Conservation (phyloP, 495 filamentous ascomycete genomes). For the Lasiosphaeria hispida region DNA sequence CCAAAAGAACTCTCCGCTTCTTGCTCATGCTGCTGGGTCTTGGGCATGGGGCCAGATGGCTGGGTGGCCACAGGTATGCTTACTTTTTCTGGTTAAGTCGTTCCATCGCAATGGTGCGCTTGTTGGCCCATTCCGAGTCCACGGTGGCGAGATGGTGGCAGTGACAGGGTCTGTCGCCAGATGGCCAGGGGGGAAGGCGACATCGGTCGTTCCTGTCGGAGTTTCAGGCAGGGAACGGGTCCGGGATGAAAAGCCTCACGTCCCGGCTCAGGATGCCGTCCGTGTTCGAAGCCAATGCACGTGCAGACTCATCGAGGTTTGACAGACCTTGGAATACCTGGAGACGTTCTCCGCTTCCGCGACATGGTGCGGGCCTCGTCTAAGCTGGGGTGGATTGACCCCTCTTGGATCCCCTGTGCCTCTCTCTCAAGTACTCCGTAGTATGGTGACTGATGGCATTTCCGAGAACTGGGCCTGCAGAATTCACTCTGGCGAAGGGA, state of each 20-base stretch:
- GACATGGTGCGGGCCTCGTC: slow-evolving; percentile 4
- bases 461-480: too few relatives aligned
- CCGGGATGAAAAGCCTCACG: slow-evolving; percentile 1
- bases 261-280: not conserved
- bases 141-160: slow-evolving; percentile 10
- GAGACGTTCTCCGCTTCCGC: slow-evolving; percentile 16
- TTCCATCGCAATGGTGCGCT: slow-evolving; percentile 11
- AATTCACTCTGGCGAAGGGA: too few relatives aligned
- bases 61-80: not conserved
- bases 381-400: not conserved
- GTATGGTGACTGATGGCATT: too few relatives aligned
- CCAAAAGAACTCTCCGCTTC: too few relatives aligned
- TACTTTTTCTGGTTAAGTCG: slow-evolving; percentile 8
- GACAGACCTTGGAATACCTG: slow-evolving; percentile 2
- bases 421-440: too few relatives aligned
- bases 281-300: slow-evolving; percentile 10
- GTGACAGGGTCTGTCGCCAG: not conserved
- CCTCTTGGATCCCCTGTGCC: too few relatives aligned
- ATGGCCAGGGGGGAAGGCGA: not conserved
- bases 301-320: not conserved
- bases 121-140: not conserved
- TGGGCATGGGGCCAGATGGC: slow-evolving; percentile 1
- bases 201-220: not conserved
- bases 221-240: slow-evolving; percentile 6
- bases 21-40: not conserved